Evolutionary conservation across 495 filamentous ascomycete genomes (phyloP).

Genomic region (Annulohypoxylon bovei): DNA sequence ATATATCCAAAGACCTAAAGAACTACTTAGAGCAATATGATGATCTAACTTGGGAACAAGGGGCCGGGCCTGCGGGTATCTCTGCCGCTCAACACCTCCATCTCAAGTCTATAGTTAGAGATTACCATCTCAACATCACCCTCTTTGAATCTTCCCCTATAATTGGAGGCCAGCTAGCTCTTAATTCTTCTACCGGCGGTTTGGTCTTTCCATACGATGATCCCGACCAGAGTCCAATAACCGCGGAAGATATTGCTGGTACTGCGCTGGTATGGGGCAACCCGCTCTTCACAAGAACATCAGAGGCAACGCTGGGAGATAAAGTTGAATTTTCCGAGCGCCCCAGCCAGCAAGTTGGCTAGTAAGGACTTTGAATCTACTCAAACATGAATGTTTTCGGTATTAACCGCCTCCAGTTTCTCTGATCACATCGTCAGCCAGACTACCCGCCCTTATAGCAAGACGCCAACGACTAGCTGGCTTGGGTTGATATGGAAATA

Average conservation of each 20-base stretch:
- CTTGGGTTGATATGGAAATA: slow-evolving; percentile 30
- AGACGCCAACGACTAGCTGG: slow-evolving; percentile 24
- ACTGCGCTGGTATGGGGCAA: slow-evolving; percentile 38
- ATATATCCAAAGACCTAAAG: neutral
- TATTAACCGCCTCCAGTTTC: slow-evolving; percentile 25
- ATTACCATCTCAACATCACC: slow-evolving; percentile 36
- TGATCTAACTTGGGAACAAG: slow-evolving; percentile 25
- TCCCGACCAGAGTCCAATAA: slow-evolving; percentile 30
- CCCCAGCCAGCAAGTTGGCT: slow-evolving; percentile 34
- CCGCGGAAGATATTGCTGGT: slow-evolving; percentile 43
- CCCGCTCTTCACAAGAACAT: slow-evolving; percentile 37
- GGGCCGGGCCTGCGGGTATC: slow-evolving; percentile 45
- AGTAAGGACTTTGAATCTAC: slow-evolving; percentile 26
- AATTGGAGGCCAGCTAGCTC: slow-evolving; percentile 39
- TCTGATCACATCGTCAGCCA: slow-evolving; percentile 4
- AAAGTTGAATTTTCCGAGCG: slow-evolving; percentile 35
- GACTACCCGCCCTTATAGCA: slow-evolving; percentile 34
- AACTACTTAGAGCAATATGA: neutral
- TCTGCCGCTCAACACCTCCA: slow-evolving; percentile 39
- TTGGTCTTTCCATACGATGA: slow-evolving; percentile 39
- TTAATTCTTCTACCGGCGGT: slow-evolving; percentile 24
- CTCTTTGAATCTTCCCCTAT: slow-evolving; percentile 41
- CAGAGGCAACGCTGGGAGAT: slow-evolving; percentile 32
- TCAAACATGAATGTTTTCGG: neutral
- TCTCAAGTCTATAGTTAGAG: neutral